phyloP scores from a whole-genome alignment of 2,329 filamentous ascomycete species.

The Xylaria polymorpha region DNA sequence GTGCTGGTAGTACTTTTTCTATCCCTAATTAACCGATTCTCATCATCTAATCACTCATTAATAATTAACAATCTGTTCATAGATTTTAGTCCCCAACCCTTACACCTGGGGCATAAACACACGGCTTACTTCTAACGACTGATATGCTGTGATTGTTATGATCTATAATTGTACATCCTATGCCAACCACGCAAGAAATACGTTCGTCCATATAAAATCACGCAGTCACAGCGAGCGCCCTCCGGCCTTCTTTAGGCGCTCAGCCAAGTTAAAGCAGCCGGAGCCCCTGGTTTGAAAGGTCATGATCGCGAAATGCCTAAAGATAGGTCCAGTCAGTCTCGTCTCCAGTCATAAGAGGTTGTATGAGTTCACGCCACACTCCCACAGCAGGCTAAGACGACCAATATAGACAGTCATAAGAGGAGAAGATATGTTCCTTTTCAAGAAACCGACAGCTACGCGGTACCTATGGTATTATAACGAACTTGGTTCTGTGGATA shows the following conservation, averaged over 20 bases:
- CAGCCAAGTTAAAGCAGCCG: not conserved
- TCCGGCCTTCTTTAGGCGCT: not conserved
- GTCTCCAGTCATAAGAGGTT: not conserved
- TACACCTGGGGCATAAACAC: no score
- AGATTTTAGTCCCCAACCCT: no score
- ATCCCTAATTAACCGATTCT: no score
- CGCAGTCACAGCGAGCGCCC: not conserved
- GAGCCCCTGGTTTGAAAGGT: not conserved
- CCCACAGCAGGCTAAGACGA: not conserved
- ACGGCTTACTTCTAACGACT: no score
- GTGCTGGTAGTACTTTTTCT: no score
- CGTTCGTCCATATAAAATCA: not conserved
- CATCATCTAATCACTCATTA: no score
- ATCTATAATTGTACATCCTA: no score
- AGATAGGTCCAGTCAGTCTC: not conserved
- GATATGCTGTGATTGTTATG: no score
- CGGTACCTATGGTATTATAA: not conserved
- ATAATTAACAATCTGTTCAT: no score
- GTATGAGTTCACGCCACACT: not conserved
- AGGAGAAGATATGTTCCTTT: not conserved
- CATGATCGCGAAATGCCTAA: not conserved
- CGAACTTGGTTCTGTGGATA: not conserved
- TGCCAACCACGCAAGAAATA: not conserved
- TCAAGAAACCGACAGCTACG: not conserved
- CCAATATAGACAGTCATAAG: no score